Evolutionary conservation across 345 rosid genomes (phyloP).

Genomic region (Populus tremula): DNA sequence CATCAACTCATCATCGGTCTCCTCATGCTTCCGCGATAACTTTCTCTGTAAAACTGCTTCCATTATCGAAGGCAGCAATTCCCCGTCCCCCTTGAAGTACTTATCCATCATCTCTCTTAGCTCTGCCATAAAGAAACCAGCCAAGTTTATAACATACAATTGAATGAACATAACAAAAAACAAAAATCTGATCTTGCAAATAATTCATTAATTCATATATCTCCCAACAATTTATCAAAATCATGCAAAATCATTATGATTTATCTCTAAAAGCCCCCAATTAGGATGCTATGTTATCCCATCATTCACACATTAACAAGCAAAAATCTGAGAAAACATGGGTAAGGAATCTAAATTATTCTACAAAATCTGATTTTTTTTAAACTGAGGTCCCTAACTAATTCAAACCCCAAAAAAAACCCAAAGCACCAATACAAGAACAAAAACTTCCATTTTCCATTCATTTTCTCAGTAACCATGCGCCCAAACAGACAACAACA

Average conservation of each 20-base stretch:
- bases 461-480: background rate
- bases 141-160: background rate
- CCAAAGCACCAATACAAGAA: background rate
- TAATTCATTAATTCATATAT: background rate
- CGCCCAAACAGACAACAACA: background rate
- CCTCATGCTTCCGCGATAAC: constrained; percentile 54
- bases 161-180: background rate
- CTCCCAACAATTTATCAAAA: background rate
- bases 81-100: constrained; percentile 77
- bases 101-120: constrained; percentile 56
- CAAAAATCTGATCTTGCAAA: background rate
- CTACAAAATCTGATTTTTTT: background rate
- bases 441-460: background rate
- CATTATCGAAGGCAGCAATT: constrained; percentile 58
- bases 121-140: constrained; percentile 41
- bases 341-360: background rate
- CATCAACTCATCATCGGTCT: constrained; percentile 67
- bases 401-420: background rate
- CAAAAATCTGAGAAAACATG: background rate
- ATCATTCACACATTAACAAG: background rate
- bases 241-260: background rate
- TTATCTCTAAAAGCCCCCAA: background rate
- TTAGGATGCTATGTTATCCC: background rate
- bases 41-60: constrained; percentile 66
- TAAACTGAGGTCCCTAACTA: background rate